Evolutionary conservation across 2,329 filamentous ascomycete species (phyloP), one percentile per base, ranked within the genome.

Genomic region (Teratosphaeria nubilosa): DNA sequence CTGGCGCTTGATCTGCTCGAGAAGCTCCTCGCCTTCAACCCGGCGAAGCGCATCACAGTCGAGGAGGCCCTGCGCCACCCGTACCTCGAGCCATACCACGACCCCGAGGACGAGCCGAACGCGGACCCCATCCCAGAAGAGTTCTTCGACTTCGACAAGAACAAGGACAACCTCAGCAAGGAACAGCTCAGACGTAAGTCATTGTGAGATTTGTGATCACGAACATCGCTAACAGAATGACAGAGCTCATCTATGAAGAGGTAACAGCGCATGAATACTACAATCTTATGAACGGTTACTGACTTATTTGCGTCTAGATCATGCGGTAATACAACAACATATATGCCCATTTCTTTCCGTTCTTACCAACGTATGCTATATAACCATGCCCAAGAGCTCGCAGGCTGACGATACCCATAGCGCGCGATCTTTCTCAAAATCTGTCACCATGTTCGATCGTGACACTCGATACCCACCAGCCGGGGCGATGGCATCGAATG

Each of bases 101-200:
- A 99, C 74, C 94, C 94, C 6, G 94, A 97, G 72, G 94, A 99
- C 72, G 94, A 99, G 81, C 94, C 94, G 54, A 96, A 90, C 13
- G 94, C 94, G 20, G 89, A 91, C 51, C 91, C 94, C 24, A 99
- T 99, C 69, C 94, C 94, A 24, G 92, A 97, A 74, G 92, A 96
- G 74, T 99, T 99, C 81, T 99, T 99, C 74, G 94, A 99, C 76
- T 99, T 99, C 75, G 94, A 99, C 77, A 96, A 96, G 83, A 95
- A 97, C 82, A 99, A 99, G 85, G 94, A 99, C 75, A 94, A 87
- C 69, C 78, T 99, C 71, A 96, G 88, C 80, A 99, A 99, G 79
- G 94, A 99, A 78, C 91, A 99, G 77, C 77, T 99, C 74, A 97
- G 97, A 81, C 83, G 94, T 86, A 72, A 70, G 78, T 72, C 50